Evolutionary conservation across 140 eudicot genomes (phyloP).

Genomic region (Oenanthe javanica): DNA sequence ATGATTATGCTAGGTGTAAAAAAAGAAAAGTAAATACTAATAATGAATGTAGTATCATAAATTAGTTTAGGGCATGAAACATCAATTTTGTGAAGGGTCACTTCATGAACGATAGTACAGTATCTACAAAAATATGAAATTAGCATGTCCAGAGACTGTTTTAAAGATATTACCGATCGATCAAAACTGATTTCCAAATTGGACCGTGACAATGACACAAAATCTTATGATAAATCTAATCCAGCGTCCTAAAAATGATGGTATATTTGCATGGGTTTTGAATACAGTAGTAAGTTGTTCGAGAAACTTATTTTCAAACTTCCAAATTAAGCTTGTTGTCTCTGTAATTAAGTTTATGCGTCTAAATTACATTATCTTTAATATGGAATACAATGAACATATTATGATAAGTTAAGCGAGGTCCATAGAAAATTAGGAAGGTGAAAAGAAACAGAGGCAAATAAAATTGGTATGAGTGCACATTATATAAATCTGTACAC

Average conservation of each 20-base stretch:
- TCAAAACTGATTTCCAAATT: neutral
- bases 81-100: neutral
- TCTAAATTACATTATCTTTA: too few species aligned
- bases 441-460: neutral
- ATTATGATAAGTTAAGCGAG: too few species aligned
- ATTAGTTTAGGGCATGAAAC: neutral
- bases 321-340: neutral
- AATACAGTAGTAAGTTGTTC: too few species aligned
- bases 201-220: neutral
- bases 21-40: too few species aligned
- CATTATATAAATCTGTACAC: neutral
- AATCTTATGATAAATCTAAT: neutral
- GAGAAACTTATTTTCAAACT: neutral
- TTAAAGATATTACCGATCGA: neutral
- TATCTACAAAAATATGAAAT: neutral
- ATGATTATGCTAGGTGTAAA: too few species aligned
- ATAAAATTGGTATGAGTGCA: neutral
- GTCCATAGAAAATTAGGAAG: neutral
- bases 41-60: too few species aligned
- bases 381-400: neutral
- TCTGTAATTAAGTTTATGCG: neutral
- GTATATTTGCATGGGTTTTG: neutral
- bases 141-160: neutral
- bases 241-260: neutral
- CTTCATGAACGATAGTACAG: neutral